Evolutionary conservation across 306 rosid species (phyloP).

Genomic region (Carpinus fangiana): DNA sequence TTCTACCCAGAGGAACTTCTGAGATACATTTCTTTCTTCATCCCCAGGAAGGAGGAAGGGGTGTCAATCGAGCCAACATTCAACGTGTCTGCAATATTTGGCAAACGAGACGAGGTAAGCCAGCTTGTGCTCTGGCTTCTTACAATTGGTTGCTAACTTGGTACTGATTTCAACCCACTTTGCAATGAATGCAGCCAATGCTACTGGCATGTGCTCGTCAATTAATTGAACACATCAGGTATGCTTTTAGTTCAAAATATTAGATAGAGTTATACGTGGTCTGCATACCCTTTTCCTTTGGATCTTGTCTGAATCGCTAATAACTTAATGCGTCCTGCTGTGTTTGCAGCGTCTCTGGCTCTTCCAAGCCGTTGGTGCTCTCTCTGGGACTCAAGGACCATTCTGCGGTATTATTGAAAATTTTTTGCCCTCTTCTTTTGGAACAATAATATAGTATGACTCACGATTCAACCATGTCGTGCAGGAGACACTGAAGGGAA

Average conservation of each 20-base stretch:
- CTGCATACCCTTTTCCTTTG: not conserved
- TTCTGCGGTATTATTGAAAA: constrained; percentile 48
- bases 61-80: constrained; percentile 72
- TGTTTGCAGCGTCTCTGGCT: constrained; percentile 61
- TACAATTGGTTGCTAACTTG: not conserved
- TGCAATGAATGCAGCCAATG: constrained; percentile 65
- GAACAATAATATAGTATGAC: not conserved
- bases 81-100: constrained; percentile 80
- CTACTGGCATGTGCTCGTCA: constrained; percentile 87
- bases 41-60: constrained; percentile 84
- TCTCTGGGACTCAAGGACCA: constrained; percentile 96
- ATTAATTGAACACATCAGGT: constrained; percentile 81
- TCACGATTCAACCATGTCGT: constrained; percentile 12
- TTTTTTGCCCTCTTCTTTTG: not conserved
- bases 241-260: constrained; percentile 3
- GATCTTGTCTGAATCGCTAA: not conserved
- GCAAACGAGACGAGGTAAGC: constrained; percentile 91
- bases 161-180: constrained; percentile 10
- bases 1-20: constrained; percentile 16
- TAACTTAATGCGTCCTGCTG: not conserved
- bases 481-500: constrained; percentile 86
- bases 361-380: constrained; percentile 66
- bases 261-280: not conserved
- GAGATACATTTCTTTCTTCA: constrained; percentile 23
- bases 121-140: constrained; percentile 2